Base-by-base conservation (phyloP, 306 rosid genomes). In the Gillenia trifoliata region DNA sequence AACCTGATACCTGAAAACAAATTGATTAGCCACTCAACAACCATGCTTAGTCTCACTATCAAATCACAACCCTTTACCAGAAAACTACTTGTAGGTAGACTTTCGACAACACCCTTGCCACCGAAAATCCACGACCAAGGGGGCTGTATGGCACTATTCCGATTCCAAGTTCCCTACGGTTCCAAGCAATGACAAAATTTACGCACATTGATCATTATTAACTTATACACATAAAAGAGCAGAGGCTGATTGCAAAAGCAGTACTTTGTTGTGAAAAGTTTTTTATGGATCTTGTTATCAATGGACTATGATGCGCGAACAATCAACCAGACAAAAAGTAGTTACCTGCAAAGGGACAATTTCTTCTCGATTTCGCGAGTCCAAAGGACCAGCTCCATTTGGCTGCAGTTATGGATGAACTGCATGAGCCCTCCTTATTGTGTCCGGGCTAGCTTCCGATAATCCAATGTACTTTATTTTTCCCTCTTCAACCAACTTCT, bases 351-450 rank as follows among this genome's bases (percentile, higher is more conserved):
- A 69, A 89, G 70, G 96, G 60, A 92, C 62, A 5, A 88, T 88
- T 54, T 88, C 92, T 20, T 84, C 62, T 92, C 90, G 33, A 88
- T 85, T 3, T 92, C 96, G 3, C 90, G 93, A 47, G 92, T 89
- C 92, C 93, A 88, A 17, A 92, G 8, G 93, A 88, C 90, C 89
- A 92, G n/a, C 75, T 92, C 92, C 84, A 89, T 75, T 79, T 92
- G 92, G 54, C 89, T 41, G 96, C 96, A 45, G 92, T 82, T 67
- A 89, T 84, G 38, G 97, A 86, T 92, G 96, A 86, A 92, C 89
- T 9, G 88, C 80, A 76, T 89, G 90, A 9, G 97, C 97, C 78
- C 97, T 75, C 77, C 86, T 83, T 59, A 89, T 86, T 16, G 93
- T 88, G 28, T 88, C 93, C 6, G 83, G 29, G 59, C 88, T 85